phyloP scores from a whole-genome alignment of 805 yeast species.

The Sungouiella blattae region DNA sequence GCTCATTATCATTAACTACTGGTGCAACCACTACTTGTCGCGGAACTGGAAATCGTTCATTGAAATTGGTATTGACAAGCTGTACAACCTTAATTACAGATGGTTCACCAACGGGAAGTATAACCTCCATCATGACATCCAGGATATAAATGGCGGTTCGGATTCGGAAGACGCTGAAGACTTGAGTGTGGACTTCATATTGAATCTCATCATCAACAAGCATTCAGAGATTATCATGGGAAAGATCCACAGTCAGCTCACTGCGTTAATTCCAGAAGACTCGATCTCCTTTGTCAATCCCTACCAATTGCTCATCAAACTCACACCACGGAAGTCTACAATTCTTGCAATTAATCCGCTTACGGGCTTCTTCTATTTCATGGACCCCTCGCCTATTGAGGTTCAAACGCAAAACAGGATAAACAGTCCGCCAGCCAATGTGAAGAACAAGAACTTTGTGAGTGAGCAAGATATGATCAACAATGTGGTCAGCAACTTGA shows the following conservation, averaged over 20 bases:
- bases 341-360: constrained; percentile 38
- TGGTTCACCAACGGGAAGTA: constrained; percentile 62
- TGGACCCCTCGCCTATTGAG: constrained; percentile 38
- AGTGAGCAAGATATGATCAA: constrained; percentile 30
- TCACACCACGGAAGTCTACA: constrained; percentile 30
- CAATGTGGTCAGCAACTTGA: constrained; percentile 31
- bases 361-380: constrained; percentile 39
- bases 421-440: constrained; percentile 20
- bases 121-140: constrained; percentile 17
- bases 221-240: constrained; percentile 34
- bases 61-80: constrained; percentile 56
- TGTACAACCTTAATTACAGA: constrained; percentile 47
- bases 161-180: constrained; percentile 23
- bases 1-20: constrained; percentile 56
- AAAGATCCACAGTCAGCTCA: constrained; percentile 17
- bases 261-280: constrained; percentile 10
- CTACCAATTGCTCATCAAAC: constrained; percentile 32
- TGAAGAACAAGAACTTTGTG: constrained; percentile 19
- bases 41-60: constrained; percentile 50
- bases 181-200: constrained; percentile 32
- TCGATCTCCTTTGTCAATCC: constrained; percentile 20
- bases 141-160: constrained; percentile 4
- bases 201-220: constrained; percentile 34
- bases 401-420: constrained; percentile 27
- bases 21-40: constrained; percentile 47